A percentile compares a stretch with the other conserved stretches of the same genome.
These are phyloP conservation scores for Nemophila menziesii DNA, from an alignment of 257 asterid species.

Conservation along the genomic window DNA sequence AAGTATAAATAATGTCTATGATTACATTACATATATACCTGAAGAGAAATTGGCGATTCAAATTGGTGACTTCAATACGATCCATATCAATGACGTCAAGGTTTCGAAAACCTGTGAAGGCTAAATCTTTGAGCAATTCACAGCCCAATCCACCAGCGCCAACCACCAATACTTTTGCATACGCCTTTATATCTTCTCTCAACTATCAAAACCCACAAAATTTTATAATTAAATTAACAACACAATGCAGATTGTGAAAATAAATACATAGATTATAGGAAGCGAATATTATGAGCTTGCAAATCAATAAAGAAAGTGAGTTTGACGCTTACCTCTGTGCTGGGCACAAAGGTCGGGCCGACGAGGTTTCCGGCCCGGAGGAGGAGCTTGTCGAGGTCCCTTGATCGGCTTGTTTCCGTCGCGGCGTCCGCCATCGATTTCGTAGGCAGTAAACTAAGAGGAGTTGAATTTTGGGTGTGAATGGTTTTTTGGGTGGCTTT, in stretches of 20 bases:
- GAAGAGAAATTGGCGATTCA: slow-evolving; percentile 92
- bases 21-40: slow-evolving; percentile 34
- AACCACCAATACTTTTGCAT: slow-evolving; percentile 71
- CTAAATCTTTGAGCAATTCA: slow-evolving; percentile 93
- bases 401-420: slow-evolving; percentile 72
- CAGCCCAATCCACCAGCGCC: slow-evolving; percentile 99
- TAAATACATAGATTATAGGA: slow-evolving; percentile 9
- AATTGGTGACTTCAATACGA: slow-evolving; percentile 89
- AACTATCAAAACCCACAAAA: slow-evolving; percentile 31
- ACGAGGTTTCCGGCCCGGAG: slow-evolving; percentile 79
- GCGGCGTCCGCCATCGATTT: slow-evolving; percentile 44
- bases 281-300: slow-evolving; percentile 8
- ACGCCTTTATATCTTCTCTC: slow-evolving; percentile 74
- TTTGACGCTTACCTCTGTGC: slow-evolving; percentile 38
- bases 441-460: background rate
- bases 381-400: slow-evolving; percentile 95
- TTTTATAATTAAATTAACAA: slow-evolving; percentile 5
- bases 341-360: slow-evolving; percentile 67
- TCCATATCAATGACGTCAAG: slow-evolving; percentile 97
- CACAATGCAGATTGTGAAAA: slow-evolving; percentile 4
- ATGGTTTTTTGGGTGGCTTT: slow-evolving; percentile 16
- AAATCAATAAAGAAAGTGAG: too few relatives aligned
- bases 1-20: background rate
- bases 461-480: background rate
- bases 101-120: slow-evolving; percentile 72